These are phyloP conservation scores for Hyphopichia homilentoma DNA, from an alignment of 805 yeast species.

Conservation along the genomic window DNA sequence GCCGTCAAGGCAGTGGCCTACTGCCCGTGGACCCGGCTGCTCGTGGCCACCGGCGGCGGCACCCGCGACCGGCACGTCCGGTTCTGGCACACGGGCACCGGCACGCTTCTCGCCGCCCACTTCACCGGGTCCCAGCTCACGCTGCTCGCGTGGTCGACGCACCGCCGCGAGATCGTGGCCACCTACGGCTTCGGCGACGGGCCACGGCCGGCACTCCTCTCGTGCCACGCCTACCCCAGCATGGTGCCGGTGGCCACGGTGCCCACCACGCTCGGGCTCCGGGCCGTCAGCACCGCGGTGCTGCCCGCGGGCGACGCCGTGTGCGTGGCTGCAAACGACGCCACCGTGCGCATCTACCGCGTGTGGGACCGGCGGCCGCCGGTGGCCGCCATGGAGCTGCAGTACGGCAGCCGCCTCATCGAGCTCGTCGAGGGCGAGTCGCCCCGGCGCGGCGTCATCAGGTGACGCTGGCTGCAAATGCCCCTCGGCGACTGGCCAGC, in stretches of 20 bases:
- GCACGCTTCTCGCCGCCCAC: slow-evolving; percentile 58
- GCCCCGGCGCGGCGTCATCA: not conserved
- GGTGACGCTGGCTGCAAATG: no score
- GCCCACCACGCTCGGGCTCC: slow-evolving; percentile 44
- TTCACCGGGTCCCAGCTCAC: slow-evolving; percentile 75
- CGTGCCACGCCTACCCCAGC: slow-evolving; percentile 66
- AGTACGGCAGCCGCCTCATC: slow-evolving; percentile 1
- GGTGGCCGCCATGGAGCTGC: not conserved
- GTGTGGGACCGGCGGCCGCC: not conserved
- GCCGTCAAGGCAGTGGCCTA: slow-evolving; percentile 89
- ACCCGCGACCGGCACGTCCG: slow-evolving; percentile 72
- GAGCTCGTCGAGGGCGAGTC: not conserved
- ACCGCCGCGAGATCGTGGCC: slow-evolving; percentile 61
- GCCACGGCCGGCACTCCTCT: slow-evolving; percentile 48
- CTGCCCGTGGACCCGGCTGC: slow-evolving; percentile 83
- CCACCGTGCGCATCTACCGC: slow-evolving; percentile 1
- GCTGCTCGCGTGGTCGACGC: slow-evolving; percentile 70
- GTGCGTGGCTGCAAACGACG: slow-evolving; percentile 56
- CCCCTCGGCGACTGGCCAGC: no score
- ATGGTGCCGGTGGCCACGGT: slow-evolving; percentile 49
- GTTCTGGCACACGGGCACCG: slow-evolving; percentile 84
- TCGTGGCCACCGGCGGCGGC: slow-evolving; percentile 91
- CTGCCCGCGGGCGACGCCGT: slow-evolving; percentile 63
- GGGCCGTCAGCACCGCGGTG: slow-evolving; percentile 63
- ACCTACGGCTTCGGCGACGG: slow-evolving; percentile 77